These are phyloP conservation scores for Fomitopsis pinicola DNA, from an alignment of 1,284 basidiomycete species.

Conservation along the genomic window DNA sequence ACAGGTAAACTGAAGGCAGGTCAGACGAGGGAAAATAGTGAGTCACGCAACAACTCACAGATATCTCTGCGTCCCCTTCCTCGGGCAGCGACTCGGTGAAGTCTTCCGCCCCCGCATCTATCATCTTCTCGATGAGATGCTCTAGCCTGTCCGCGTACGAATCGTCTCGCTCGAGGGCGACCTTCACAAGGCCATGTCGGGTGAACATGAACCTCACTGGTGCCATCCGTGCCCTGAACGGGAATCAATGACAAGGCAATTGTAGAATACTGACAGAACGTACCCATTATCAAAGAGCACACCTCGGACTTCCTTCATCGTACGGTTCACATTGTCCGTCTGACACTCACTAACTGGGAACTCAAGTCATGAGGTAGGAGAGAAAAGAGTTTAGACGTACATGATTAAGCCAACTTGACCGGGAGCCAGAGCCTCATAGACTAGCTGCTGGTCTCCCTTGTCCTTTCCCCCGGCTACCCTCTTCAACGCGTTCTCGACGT, in stretches of 20 bases:
- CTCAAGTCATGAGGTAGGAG: background rate
- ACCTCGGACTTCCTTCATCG: constrained; percentile 60
- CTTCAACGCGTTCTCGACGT: constrained; percentile 68
- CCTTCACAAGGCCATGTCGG: constrained; percentile 59
- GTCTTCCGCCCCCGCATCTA: constrained; percentile 52
- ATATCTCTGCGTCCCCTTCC: constrained; percentile 33
- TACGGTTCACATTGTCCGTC: constrained; percentile 72
- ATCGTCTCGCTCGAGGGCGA: constrained; percentile 44
- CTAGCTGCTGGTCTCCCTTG: constrained; percentile 45
- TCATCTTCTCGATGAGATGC: constrained; percentile 44
- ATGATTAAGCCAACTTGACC: constrained; percentile 73
- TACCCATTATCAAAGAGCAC: constrained; percentile 59
- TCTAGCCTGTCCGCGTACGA: constrained; percentile 42
- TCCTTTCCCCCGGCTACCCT: constrained; percentile 52
- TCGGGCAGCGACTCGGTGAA: constrained; percentile 38
- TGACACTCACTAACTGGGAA: constrained; percentile 59
- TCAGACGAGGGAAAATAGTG: no score
- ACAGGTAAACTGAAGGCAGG: constrained; percentile 47
- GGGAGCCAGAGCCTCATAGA: constrained; percentile 72
- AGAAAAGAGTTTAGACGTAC: constrained; percentile 38
- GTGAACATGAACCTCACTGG: constrained; percentile 78
- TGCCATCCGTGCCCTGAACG: constrained; percentile 58
- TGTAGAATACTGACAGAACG: constrained; percentile 14
- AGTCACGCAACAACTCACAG: constrained; percentile 31
- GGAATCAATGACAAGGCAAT: background rate